Base-by-base conservation (phyloP, 768 basidiomycete species). In the Boletus barrowsii region DNA sequence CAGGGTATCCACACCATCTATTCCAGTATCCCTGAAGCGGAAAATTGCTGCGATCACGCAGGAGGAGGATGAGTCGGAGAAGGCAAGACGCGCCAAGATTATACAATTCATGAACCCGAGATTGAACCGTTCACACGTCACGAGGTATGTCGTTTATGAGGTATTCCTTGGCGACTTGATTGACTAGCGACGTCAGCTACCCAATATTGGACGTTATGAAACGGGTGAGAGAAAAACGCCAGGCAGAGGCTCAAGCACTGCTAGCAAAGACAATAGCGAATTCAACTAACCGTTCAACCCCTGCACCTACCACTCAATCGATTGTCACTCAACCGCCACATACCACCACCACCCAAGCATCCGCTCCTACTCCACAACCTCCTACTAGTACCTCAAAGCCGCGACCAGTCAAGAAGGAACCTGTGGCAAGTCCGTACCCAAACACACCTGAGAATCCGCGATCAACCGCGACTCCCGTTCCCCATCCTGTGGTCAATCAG, bases 11-110 rank as follows among this genome's bases (percentile, higher is more conserved):
- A 83, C 84, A 0, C 87, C 89, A 0, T 79, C 83, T n/a, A 78
- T 83, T 15, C 88, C 89, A 2, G 72, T 78, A 17, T 86, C 91
- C 1, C 73, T 91, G 56, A 93, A 92, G 58, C 80, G 90, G 18
- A 93, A 92, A 67, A 85, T 86, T 36, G 76, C 80, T 6, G 82
- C 78, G 4, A 71, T 84, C 62, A 86, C 88, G 39, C 82, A 82
- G 8, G 89, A 89, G 59, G 87, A 88, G 53, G 87, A 90, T 51
- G 89, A 90, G 56, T 79, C 81, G 4, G 87, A 90, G 60, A 88
- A 83, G 67, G 83, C 81, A 29, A 82, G 87, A 44, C 79, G 85
- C 47, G 74, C 79, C 20, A 89, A 90, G 76, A 82, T 93, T 51
- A 79, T 88, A 75, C 81, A 87, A 51, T 89, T 85, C 72, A 89